phyloP scores from a whole-genome alignment of 176 grass and related monocot genomes.

The Saccharum spontaneum region DNA sequence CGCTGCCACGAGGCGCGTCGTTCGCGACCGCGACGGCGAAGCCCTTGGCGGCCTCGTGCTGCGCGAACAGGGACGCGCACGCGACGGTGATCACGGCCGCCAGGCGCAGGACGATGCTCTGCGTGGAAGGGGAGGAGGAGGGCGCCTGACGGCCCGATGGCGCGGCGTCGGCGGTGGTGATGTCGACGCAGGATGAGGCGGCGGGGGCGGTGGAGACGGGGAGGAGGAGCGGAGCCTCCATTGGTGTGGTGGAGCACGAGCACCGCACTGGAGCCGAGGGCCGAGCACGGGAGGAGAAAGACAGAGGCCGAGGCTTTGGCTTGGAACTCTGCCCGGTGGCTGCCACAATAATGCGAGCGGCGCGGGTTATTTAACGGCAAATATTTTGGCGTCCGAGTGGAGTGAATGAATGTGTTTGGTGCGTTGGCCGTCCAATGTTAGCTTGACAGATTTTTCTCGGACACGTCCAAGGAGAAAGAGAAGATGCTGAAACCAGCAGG shows the following conservation, averaged over 20 bases:
- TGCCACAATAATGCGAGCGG: conserved; percentile 33
- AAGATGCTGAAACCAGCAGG: neutral
- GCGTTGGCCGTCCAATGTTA: neutral
- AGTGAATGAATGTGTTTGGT: neutral
- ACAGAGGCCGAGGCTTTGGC: neutral
- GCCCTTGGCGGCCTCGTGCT: conserved; percentile 53
- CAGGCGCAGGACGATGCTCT: conserved; percentile 49
- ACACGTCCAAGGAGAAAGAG: neutral
- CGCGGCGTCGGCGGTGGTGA: too few species aligned
- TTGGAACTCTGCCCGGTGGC: neutral
- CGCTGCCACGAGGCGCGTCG: neutral
- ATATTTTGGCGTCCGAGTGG: neutral
- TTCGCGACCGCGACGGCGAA: conserved; percentile 49
- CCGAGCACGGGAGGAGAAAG: neutral
- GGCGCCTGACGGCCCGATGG: neutral
- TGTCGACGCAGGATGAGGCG: neutral
- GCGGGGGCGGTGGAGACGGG: conserved; percentile 15
- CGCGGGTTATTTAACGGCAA: conserved; percentile 37
- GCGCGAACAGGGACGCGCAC: conserved; percentile 53
- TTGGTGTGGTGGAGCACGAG: neutral
- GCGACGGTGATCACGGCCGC: conserved; percentile 32
- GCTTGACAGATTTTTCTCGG: conserved; percentile 3
- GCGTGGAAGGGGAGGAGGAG: conserved; percentile 1
- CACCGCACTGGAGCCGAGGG: too few species aligned
- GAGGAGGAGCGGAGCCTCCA: conserved; percentile 68